Evolutionary conservation across 768 basidiomycete genomes (phyloP).

Genomic region (Macrolepiota fuliginosa): DNA sequence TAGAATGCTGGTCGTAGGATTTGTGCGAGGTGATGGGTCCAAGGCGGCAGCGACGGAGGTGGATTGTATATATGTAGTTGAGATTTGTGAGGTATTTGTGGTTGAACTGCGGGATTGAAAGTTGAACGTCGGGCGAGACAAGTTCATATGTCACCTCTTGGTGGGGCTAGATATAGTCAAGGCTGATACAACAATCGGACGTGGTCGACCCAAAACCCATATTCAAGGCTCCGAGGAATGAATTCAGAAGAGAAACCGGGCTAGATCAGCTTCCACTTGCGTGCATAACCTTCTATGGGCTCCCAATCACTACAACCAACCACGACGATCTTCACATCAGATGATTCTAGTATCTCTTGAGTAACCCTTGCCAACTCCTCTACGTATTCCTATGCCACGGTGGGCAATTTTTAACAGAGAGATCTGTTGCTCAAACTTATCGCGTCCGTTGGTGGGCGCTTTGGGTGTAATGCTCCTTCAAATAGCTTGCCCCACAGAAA

Average conservation of each 20-base stretch:
- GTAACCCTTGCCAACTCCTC: slow-evolving; percentile 41
- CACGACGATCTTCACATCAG: slow-evolving; percentile 41
- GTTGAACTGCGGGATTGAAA: background rate
- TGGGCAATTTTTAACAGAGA: background rate
- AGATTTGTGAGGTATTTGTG: background rate
- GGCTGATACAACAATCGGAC: background rate
- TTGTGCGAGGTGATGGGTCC: background rate
- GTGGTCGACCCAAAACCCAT: background rate
- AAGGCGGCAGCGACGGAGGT: background rate
- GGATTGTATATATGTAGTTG: background rate
- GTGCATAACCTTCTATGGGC: slow-evolving; percentile 46
- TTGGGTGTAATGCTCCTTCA: background rate
- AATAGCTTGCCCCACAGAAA: slow-evolving; percentile 54
- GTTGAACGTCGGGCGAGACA: background rate
- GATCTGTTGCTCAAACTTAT: slow-evolving; percentile 26
- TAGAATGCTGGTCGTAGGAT: background rate
- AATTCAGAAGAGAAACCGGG: background rate
- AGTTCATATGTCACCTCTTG: background rate
- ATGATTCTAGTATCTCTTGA: slow-evolving; percentile 34
- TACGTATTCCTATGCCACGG: slow-evolving; percentile 41
- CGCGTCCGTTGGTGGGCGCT: too few species aligned
- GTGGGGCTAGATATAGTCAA: background rate
- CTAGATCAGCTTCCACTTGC: slow-evolving; percentile 26
- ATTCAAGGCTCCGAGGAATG: slow-evolving; percentile 26
- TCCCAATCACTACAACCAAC: slow-evolving; percentile 63